Evolutionary conservation across 768 basidiomycete genomes (phyloP).

Genomic region (Gymnopilus dilepis): DNA sequence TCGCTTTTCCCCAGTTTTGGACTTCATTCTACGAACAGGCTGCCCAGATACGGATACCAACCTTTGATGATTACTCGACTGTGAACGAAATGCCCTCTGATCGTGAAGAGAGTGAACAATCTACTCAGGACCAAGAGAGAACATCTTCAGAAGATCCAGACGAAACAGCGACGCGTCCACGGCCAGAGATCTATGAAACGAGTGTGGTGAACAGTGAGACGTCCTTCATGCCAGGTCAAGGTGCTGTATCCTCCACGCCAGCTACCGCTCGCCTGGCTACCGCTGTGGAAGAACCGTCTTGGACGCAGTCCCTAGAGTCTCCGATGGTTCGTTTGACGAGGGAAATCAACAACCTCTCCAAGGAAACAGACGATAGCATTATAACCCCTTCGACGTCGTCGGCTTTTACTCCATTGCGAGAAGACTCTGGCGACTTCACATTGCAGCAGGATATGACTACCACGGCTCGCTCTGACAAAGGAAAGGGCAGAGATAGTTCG

Average conservation of each 20-base stretch:
- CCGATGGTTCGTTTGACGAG: slow-evolving; percentile 72
- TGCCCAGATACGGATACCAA: slow-evolving; percentile 84
- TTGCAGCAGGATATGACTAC: slow-evolving; percentile 29
- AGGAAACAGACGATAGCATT: slow-evolving; percentile 35
- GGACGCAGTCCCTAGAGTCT: slow-evolving; percentile 76
- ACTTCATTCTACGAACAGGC: slow-evolving; percentile 95
- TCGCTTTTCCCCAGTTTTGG: slow-evolving; percentile 74
- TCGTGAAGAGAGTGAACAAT: slow-evolving; percentile 35
- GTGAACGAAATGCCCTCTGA: slow-evolving; percentile 55
- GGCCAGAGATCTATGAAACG: slow-evolving; percentile 36
- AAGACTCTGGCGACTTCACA: slow-evolving; percentile 23
- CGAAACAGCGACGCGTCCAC: slow-evolving; percentile 25
- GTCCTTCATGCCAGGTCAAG: slow-evolving; percentile 78
- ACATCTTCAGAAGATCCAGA: slow-evolving; percentile 24
- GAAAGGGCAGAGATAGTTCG: slow-evolving; percentile 50
- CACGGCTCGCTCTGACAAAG: slow-evolving; percentile 41
- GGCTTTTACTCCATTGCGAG: slow-evolving; percentile 15
- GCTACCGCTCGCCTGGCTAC: slow-evolving; percentile 53
- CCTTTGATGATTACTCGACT: slow-evolving; percentile 70
- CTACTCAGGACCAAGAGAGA: slow-evolving; percentile 32
- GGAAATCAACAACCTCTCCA: slow-evolving; percentile 61
- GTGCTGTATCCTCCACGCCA: slow-evolving; percentile 81
- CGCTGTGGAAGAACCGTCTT: slow-evolving; percentile 60
- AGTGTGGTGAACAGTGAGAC: slow-evolving; percentile 62
- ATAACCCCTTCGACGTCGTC: slow-evolving; percentile 20